phyloP scores from a whole-genome alignment of 805 yeast genomes.

The Kodamaea jinghongensis region DNA sequence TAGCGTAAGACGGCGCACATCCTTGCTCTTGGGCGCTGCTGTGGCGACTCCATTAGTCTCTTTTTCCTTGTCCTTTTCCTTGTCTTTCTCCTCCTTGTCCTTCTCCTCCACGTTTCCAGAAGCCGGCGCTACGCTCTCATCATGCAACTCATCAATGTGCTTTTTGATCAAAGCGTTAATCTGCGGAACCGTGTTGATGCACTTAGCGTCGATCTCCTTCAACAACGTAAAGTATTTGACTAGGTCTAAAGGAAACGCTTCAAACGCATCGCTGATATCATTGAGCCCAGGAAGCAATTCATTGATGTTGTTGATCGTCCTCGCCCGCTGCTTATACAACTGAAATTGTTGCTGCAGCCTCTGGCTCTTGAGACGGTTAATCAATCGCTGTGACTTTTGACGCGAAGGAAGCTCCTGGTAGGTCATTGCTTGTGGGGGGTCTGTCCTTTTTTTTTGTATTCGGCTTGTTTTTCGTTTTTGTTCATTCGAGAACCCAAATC shows the following conservation, averaged over 20 bases:
- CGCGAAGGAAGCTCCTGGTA: slow-evolving; percentile 27
- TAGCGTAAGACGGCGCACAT: slow-evolving; percentile 33
- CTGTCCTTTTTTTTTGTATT: too few species aligned
- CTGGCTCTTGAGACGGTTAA: slow-evolving; percentile 20
- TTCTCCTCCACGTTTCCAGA: not conserved
- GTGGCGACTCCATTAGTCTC: not conserved
- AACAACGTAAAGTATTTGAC: slow-evolving; percentile 81
- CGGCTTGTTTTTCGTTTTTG: too few species aligned
- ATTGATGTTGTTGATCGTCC: slow-evolving; percentile 30
- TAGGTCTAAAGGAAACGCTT: slow-evolving; percentile 82
- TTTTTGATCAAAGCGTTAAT: slow-evolving; percentile 53
- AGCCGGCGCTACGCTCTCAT: not conserved
- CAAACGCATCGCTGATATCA: slow-evolving; percentile 87
- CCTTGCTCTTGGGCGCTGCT: slow-evolving; percentile 2
- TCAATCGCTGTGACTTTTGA: slow-evolving; percentile 33
- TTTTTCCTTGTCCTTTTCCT: not conserved
- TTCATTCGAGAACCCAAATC: too few species aligned
- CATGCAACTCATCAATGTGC: slow-evolving; percentile 35
- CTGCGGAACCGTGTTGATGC: slow-evolving; percentile 70
- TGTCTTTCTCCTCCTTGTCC: not conserved
- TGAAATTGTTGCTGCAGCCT: slow-evolving; percentile 28
- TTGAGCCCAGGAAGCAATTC: slow-evolving; percentile 74
- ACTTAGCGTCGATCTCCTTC: slow-evolving; percentile 93
- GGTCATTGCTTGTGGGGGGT: slow-evolving; percentile 12
- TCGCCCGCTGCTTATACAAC: slow-evolving; percentile 34